These are phyloP conservation scores for Schwanniomyces polymorphus DNA, from an alignment of 805 yeast genomes.

Conservation along the genomic window DNA sequence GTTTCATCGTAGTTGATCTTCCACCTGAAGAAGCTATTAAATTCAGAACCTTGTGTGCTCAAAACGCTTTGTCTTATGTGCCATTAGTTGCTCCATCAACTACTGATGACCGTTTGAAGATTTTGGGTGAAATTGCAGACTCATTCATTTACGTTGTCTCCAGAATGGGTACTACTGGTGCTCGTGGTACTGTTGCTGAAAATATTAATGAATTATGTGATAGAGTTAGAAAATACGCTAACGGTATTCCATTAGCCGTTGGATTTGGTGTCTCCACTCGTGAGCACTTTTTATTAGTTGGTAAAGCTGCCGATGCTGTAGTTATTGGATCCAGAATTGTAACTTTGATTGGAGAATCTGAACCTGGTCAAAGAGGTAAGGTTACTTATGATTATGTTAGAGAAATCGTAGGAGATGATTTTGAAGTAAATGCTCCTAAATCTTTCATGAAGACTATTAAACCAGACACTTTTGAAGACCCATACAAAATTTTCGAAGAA, in stretches of 20 bases:
- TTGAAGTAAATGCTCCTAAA: slow-evolving; percentile 25
- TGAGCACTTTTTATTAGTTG: slow-evolving; percentile 82
- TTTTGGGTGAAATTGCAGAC: slow-evolving; percentile 84
- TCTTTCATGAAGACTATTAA: slow-evolving; percentile 20
- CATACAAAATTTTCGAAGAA: slow-evolving; percentile 48
- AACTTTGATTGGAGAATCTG: slow-evolving; percentile 64
- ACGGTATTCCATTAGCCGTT: slow-evolving; percentile 73
- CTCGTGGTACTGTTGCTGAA: slow-evolving; percentile 59
- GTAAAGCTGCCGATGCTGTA: slow-evolving; percentile 86
- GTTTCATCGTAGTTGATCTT: slow-evolving; percentile 89
- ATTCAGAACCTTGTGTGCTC: slow-evolving; percentile 71
- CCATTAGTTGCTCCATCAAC: slow-evolving; percentile 98
- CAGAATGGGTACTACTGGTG: slow-evolving; percentile 98
- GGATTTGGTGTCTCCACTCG: slow-evolving; percentile 97
- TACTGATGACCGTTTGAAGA: slow-evolving; percentile 79
- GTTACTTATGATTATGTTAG: slow-evolving; percentile 67
- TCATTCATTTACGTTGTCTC: slow-evolving; percentile 96
- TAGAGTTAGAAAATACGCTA: slow-evolving; percentile 74
- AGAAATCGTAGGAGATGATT: slow-evolving; percentile 64
- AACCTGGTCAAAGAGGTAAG: slow-evolving; percentile 58
- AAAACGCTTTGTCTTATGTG: slow-evolving; percentile 73
- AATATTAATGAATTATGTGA: slow-evolving; percentile 68
- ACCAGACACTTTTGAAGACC: slow-evolving; percentile 23
- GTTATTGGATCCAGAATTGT: slow-evolving; percentile 92
- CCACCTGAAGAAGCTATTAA: slow-evolving; percentile 98